Conservation (phyloP, 805 yeast species). For the Pichia membranifaciens region DNA sequence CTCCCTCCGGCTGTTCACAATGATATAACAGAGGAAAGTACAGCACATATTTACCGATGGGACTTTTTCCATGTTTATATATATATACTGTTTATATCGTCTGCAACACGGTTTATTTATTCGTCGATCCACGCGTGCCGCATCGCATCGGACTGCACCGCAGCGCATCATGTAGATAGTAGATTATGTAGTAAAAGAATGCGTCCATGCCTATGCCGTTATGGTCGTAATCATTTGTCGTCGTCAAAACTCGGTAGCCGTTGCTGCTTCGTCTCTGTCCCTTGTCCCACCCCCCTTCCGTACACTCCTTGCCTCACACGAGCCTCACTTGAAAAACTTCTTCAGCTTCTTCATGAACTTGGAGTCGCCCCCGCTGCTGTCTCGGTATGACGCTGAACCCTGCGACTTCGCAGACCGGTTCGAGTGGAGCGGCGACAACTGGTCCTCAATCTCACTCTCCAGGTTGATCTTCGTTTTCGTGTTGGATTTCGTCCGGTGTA, state of each 20-base stretch:
- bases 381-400: neutral
- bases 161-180: no score
- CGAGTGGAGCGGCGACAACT: conserved; percentile 31
- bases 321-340: conserved; percentile 4
- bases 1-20: no score
- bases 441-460: conserved; percentile 40
- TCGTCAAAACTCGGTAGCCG: no score
- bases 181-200: no score
- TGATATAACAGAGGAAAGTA: no score
- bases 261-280: no score
- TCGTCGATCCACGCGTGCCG: neutral
- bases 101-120: neutral
- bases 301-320: no score
- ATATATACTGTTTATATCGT: neutral
- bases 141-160: no score
- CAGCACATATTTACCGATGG: no score
- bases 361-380: neutral
- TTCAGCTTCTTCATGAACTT: neutral
- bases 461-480: conserved; percentile 27
- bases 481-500: conserved; percentile 17
- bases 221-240: no score
- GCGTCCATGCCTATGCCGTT: no score
- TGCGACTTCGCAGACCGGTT: conserved; percentile 6
- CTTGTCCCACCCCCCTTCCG: no score
- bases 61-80: neutral